Percentiles rank a stretch among this genome's conserved stretches.
phyloP scores from a whole-genome alignment of 768 basidiomycete genomes.

The Albatrellus ellisii region DNA sequence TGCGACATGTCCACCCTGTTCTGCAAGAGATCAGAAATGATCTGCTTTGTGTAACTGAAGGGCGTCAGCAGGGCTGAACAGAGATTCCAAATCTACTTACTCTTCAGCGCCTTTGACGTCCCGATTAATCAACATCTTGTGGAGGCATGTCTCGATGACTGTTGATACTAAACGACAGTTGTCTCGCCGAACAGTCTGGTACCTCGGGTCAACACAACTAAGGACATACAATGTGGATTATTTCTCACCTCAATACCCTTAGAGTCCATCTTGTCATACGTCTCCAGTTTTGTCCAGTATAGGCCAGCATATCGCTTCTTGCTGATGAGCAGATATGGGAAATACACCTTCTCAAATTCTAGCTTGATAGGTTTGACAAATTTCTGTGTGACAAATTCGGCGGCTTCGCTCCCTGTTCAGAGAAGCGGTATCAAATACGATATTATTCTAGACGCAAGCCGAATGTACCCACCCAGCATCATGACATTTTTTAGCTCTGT shows the following conservation, averaged over 20 bases:
- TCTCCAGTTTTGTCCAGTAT: slow-evolving; percentile 93
- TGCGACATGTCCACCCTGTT: slow-evolving; percentile 99
- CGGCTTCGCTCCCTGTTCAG: slow-evolving; percentile 73
- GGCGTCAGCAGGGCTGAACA: slow-evolving; percentile 2
- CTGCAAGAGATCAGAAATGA: slow-evolving; percentile 86
- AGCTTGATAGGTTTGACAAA: slow-evolving; percentile 96
- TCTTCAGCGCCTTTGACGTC: slow-evolving; percentile 91
- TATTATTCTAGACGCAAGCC: background rate
- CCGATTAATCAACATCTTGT: slow-evolving; percentile 94
- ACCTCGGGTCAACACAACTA: background rate
- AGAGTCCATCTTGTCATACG: slow-evolving; percentile 99
- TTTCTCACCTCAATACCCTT: slow-evolving; percentile 89
- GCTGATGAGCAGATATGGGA: slow-evolving; percentile 93
- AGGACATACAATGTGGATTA: background rate
- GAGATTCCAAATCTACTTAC: slow-evolving; percentile 28
- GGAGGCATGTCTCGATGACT: slow-evolving; percentile 94
- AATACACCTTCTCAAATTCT: slow-evolving; percentile 99
- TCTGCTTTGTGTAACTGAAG: slow-evolving; percentile 79
- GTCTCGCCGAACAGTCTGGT: slow-evolving; percentile 90
- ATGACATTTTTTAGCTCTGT: slow-evolving; percentile 79
- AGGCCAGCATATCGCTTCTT: slow-evolving; percentile 98
- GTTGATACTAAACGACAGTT: slow-evolving; percentile 98
- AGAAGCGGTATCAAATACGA: background rate
- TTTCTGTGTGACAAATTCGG: slow-evolving; percentile 78
- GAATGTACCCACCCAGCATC: slow-evolving; percentile 57